A percentile compares a stretch with the other conserved stretches of the same genome.
phyloP scores from a whole-genome alignment of 495 filamentous ascomycete species.

The Schizothecium vesticola region DNA sequence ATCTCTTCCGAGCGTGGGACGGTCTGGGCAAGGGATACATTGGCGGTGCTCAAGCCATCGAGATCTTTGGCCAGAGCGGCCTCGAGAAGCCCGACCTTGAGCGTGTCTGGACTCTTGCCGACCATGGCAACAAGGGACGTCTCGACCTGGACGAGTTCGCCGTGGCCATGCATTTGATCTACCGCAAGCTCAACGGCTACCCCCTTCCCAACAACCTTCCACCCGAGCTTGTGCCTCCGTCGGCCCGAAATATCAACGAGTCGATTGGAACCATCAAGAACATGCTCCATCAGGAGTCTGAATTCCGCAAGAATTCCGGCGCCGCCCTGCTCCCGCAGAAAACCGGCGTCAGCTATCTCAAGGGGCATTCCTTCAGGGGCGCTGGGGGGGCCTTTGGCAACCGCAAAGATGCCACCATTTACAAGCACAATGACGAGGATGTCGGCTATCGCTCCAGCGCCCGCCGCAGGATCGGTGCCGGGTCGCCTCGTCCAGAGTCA shows the following conservation, averaged over 20 bases:
- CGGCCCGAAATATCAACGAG: conserved; percentile 87
- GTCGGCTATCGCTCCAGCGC: conserved; percentile 92
- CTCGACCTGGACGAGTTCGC: conserved; percentile 98
- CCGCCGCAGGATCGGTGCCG: conserved; percentile 72
- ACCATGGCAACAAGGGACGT: conserved; percentile 86
- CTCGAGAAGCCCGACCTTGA: conserved; percentile 85
- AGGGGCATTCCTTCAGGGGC: conserved; percentile 84
- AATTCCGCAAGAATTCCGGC: conserved; percentile 73
- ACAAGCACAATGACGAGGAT: conserved; percentile 89
- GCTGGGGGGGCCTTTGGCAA: conserved; percentile 36
- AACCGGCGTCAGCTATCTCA: conserved; percentile 96
- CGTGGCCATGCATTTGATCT: conserved; percentile 98
- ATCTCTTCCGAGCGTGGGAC: conserved; percentile 95
- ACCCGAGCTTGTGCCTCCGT: conserved; percentile 90
- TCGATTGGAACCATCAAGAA: conserved; percentile 91
- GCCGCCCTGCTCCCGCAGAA: conserved; percentile 87
- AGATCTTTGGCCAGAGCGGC: conserved; percentile 96
- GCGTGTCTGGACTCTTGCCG: conserved; percentile 89
- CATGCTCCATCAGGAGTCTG: conserved; percentile 84
- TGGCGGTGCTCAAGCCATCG: conserved; percentile 87
- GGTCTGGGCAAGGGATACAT: conserved; percentile 91
- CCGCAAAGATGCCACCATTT: conserved; percentile 93
- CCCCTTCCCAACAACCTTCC: conserved; percentile 88
- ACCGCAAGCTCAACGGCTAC: conserved; percentile 92
- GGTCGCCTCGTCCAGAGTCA: conserved; percentile 69